Conservation (phyloP, 2,329 filamentous ascomycete species). For the Alternaria sp. region DNA sequence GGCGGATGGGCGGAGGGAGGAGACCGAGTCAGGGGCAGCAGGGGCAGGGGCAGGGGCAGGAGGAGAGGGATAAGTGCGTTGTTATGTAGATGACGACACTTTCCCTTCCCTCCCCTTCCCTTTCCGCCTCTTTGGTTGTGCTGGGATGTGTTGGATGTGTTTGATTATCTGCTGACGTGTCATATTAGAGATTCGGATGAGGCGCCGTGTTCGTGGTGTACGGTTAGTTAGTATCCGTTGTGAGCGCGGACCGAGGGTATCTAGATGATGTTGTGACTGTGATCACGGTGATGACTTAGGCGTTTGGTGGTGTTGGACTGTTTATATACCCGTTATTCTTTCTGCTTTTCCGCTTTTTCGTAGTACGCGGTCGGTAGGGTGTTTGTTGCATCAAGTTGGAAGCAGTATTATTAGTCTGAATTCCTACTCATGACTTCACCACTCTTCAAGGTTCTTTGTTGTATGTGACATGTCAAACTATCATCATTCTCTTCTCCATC, state of each 20-base stretch:
- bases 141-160: no score
- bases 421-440: neutral
- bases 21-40: neutral
- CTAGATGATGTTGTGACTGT: neutral
- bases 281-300: neutral
- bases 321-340: neutral
- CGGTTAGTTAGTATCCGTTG: neutral
- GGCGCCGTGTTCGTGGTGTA: neutral
- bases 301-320: neutral
- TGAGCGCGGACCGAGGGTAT: neutral
- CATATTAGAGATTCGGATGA: neutral
- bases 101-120: neutral
- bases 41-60: slow-evolving; percentile 1
- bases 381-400: neutral
- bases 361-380: neutral
- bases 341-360: neutral
- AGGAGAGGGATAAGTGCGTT: slow-evolving; percentile 42
- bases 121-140: no score
- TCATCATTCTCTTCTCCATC: neutral
- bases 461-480: no score
- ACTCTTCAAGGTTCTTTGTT: no score
- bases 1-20: slow-evolving; percentile 9
- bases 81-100: slow-evolving; percentile 43
- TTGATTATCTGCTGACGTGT: neutral
- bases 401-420: neutral